Conservation (phyloP, 805 yeast genomes). For the Starmerella vaccinii region DNA sequence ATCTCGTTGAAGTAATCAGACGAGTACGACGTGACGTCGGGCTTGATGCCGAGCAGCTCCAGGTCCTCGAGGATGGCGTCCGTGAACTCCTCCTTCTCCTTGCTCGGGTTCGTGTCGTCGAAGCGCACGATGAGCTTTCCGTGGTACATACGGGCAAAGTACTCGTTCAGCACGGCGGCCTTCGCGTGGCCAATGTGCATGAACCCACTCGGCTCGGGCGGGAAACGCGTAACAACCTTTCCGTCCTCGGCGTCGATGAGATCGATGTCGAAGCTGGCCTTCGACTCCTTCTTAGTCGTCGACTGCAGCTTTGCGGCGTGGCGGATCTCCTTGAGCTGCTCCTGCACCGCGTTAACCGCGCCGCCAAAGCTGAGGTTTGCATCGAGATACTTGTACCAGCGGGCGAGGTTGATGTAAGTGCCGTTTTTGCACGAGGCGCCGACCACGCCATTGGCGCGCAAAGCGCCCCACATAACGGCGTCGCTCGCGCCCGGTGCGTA, state of each 20-base stretch:
- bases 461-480: slow-evolving; percentile 83
- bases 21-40: slow-evolving; percentile 78
- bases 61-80: slow-evolving; percentile 91
- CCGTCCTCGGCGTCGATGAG: slow-evolving; percentile 87
- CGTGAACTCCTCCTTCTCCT: slow-evolving; percentile 91
- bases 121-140: slow-evolving; percentile 95
- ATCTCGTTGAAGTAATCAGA: slow-evolving; percentile 87
- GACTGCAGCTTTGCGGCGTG: slow-evolving; percentile 55
- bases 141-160: slow-evolving; percentile 89
- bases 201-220: slow-evolving; percentile 99
- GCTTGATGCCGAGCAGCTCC: slow-evolving; percentile 80
- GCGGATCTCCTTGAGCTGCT: slow-evolving; percentile 62
- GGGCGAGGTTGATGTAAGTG: slow-evolving; percentile 72
- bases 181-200: slow-evolving; percentile 98
- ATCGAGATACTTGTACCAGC: slow-evolving; percentile 83
- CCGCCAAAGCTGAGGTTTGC: slow-evolving; percentile 53
- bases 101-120: slow-evolving; percentile 96
- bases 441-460: slow-evolving; percentile 86
- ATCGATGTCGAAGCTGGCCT: slow-evolving; percentile 91
- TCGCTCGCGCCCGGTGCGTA: slow-evolving; percentile 65
- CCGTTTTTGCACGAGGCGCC: slow-evolving; percentile 82
- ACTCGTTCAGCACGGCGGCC: slow-evolving; percentile 93
- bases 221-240: slow-evolving; percentile 95
- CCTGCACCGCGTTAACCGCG: slow-evolving; percentile 54
- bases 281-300: slow-evolving; percentile 69